Evolutionary conservation across 305 asterid species (phyloP), one percentile per base, ranked within the genome.

Genomic region (Striga hermonthica): DNA sequence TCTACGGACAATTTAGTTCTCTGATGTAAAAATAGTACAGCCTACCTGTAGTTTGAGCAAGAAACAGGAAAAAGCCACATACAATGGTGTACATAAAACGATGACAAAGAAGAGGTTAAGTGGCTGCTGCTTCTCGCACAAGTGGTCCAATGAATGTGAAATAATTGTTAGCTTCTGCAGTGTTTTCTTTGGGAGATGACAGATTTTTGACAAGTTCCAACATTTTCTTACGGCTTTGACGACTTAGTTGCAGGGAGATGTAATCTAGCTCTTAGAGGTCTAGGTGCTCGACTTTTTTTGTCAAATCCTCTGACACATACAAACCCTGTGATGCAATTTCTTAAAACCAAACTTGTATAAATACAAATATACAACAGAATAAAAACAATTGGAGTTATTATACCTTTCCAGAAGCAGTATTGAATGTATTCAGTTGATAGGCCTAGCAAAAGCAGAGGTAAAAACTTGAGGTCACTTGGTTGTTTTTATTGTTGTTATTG

Each of bases 361-460:
- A 14, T 64, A 9, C 8, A 45, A 48, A 44, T 45, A 52, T 63
- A 60, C 43, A 53, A 8, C 58, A 28, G 22, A 36, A 22, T 13
- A 57, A 44, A 41, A 66, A 43, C 34, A 7, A 15, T 56, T 58
- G 41, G 65, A 55, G 54, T 57, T 70, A 60, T 36, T 52, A 47
- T 90, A 92, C 98, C 98, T 92, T 68, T 92, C 98, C 96, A 90
- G 81, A 92, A 92, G 91, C 95, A 83, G 76, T 72, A 70, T 45
- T 86, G 97, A 70, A 87, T 88, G 54, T 53, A 94, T 79, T 77
- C 83, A 12, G 86, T 85, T 64, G 96, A 56, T 81, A 90, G 69
- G 65, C 98, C 98, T 92, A 76, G 61, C 52, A 55, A 50, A 80
- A 79, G 58, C 67, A 73, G 37, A 35, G 54, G 56, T 48, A 59